These are phyloP conservation scores for Trichoderma sp. DNA, from an alignment of 2,329 filamentous ascomycete species.

Conservation along the genomic window DNA sequence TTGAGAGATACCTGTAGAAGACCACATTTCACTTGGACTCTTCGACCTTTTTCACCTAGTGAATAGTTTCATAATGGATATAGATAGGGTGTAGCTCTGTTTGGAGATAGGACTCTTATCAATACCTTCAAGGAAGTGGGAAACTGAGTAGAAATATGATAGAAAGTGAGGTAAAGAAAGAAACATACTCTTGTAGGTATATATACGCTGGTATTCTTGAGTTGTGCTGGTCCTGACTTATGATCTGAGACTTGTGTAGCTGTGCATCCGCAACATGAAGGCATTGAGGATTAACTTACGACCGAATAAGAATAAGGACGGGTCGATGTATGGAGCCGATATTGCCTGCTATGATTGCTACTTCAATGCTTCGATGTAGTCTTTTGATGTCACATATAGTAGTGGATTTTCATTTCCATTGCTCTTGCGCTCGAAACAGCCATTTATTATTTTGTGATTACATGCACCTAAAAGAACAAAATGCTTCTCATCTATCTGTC, in stretches of 20 bases:
- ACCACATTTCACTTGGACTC: neutral
- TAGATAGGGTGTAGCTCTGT: neutral
- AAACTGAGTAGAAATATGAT: neutral
- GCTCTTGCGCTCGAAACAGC: neutral
- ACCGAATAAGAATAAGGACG: too few relatives aligned
- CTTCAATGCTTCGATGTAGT: too few relatives aligned
- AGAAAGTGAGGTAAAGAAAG: neutral
- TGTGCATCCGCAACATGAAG: neutral
- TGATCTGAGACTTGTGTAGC: neutral
- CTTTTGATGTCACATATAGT: neutral
- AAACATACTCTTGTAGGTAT: neutral
- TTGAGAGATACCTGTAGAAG: neutral
- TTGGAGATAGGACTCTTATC: neutral
- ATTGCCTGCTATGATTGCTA: neutral
- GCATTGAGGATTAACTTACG: too few relatives aligned
- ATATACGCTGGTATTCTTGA: neutral
- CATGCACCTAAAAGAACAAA: slow-evolving; percentile 31
- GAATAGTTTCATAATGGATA: neutral
- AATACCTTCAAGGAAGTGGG: neutral
- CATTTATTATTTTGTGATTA: neutral
- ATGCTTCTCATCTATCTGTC: slow-evolving; percentile 26
- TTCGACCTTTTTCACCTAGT: neutral
- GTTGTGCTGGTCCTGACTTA: neutral
- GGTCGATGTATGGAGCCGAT: neutral
- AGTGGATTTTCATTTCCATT: neutral